Percentiles rank a stretch among this genome's conserved stretches.
These are phyloP conservation scores for Chondrostereum purpureum DNA, from an alignment of 1,284 basidiomycete species.

Conservation along the genomic window DNA sequence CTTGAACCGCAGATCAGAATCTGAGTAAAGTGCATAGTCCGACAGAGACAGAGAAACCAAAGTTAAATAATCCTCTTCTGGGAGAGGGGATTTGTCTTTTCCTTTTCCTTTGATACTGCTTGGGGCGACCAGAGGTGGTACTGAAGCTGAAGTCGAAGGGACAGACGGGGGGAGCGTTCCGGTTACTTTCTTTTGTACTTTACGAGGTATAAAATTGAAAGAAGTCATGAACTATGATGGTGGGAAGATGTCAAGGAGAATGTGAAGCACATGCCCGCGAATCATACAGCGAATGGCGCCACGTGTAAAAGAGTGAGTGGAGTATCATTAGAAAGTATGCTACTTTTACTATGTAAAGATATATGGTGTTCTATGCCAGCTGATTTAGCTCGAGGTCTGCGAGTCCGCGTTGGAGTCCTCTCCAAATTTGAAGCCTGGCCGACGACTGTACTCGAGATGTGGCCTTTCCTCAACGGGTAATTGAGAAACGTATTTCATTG, in stretches of 20 bases:
- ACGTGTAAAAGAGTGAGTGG: too few relatives aligned
- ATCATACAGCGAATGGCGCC: too few relatives aligned
- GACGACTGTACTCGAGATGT: too few relatives aligned
- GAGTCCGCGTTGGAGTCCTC: too few relatives aligned
- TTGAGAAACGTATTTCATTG: background rate
- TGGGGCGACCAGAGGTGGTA: background rate
- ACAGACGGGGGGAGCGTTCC: slow-evolving; percentile 4
- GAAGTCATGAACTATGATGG: slow-evolving; percentile 11
- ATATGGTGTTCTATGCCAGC: too few relatives aligned
- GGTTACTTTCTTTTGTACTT: slow-evolving; percentile 17
- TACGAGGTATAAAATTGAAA: slow-evolving; percentile 32
- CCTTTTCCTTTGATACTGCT: slow-evolving; percentile 19
- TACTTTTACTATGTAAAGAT: too few relatives aligned
- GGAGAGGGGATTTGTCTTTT: slow-evolving; percentile 5
- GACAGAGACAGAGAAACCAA: slow-evolving; percentile 57
- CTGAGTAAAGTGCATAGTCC: slow-evolving; percentile 54
- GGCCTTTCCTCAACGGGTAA: background rate
- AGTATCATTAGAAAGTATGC: too few relatives aligned
- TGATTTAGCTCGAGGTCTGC: too few relatives aligned
- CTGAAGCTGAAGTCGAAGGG: slow-evolving; percentile 5
- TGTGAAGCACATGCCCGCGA: too few relatives aligned
- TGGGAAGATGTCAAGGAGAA: too few relatives aligned
- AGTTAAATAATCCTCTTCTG: slow-evolving; percentile 38
- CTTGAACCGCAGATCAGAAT: slow-evolving; percentile 43
- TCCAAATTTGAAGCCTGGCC: too few relatives aligned